Percentiles rank a stretch among this genome's conserved stretches.
Conservation (phyloP, 495 filamentous ascomycete genomes). For the Penicillium arizonense region DNA sequence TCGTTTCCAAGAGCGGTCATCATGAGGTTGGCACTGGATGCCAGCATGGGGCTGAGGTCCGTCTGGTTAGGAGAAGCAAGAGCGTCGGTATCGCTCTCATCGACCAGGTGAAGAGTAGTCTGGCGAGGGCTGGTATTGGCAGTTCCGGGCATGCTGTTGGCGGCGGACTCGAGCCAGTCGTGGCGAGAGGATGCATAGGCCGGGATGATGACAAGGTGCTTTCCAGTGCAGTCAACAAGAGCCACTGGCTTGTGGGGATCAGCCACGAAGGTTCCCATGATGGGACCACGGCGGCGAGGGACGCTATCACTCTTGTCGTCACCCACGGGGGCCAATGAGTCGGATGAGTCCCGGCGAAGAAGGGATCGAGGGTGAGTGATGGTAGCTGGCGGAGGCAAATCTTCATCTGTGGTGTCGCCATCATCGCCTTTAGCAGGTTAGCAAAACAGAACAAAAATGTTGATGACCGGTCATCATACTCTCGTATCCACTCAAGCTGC, state of each 20-base stretch:
- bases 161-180: conserved; percentile 48
- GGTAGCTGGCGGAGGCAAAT: conserved; percentile 57
- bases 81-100: conserved; percentile 52
- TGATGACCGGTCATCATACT: conserved; percentile 47
- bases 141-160: conserved; percentile 50
- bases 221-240: conserved; percentile 65
- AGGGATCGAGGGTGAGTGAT: conserved; percentile 56
- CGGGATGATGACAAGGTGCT: conserved; percentile 67
- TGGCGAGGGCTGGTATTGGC: conserved; percentile 54
- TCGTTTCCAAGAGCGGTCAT: conserved; percentile 63
- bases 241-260: conserved; percentile 70
- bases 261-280: conserved; percentile 52
- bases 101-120: conserved; percentile 46
- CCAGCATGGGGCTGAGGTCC: conserved; percentile 59
- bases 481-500: conserved; percentile 73
- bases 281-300: conserved; percentile 53
- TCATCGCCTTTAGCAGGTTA: conserved; percentile 67
- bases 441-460: conserved; percentile 31
- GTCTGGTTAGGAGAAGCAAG: conserved; percentile 45
- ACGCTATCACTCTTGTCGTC: conserved; percentile 53
- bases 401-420: conserved; percentile 85
- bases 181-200: conserved; percentile 49
- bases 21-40: conserved; percentile 71
- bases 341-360: conserved; percentile 51
- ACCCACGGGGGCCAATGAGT: conserved; percentile 40